Conservation (phyloP, 768 basidiomycete genomes). For the Pisolithus marmoratus region DNA sequence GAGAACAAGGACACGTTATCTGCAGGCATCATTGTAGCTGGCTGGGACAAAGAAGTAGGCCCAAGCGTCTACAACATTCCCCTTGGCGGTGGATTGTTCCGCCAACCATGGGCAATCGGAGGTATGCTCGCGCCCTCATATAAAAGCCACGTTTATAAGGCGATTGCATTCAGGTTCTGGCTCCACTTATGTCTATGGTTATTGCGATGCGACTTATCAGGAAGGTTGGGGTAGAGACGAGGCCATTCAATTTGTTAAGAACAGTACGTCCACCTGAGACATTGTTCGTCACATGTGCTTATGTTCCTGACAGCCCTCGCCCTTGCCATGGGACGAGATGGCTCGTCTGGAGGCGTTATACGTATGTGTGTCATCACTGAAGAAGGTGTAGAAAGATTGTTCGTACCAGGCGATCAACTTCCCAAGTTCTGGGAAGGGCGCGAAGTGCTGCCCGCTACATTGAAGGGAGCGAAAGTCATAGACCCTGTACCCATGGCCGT, state of each 20-base stretch:
- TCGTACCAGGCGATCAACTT: slow-evolving; percentile 86
- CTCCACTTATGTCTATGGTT: slow-evolving; percentile 97
- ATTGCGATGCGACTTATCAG: slow-evolving; percentile 96
- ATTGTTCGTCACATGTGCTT: background rate
- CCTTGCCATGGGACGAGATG: slow-evolving; percentile 96
- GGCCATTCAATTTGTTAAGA: slow-evolving; percentile 91
- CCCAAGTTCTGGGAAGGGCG: slow-evolving; percentile 88
- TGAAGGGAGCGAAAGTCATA: slow-evolving; percentile 7
- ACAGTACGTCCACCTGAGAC: slow-evolving; percentile 58
- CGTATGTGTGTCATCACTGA: slow-evolving; percentile 97
- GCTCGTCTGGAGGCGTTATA: slow-evolving; percentile 95
- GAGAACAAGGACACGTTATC: slow-evolving; percentile 84
- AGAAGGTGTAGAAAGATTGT: slow-evolving; percentile 85
- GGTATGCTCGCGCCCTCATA: slow-evolving; percentile 41
- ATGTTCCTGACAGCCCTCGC: slow-evolving; percentile 61
- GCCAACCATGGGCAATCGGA: slow-evolving; percentile 98
- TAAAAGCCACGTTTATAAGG: background rate
- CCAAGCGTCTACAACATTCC: slow-evolving; percentile 97
- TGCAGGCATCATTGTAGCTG: slow-evolving; percentile 96
- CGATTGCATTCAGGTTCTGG: slow-evolving; percentile 62
- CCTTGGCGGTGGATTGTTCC: slow-evolving; percentile 92
- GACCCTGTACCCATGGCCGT: slow-evolving; percentile 39
- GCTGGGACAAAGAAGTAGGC: slow-evolving; percentile 90
- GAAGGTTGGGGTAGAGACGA: slow-evolving; percentile 89
- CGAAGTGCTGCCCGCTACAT: slow-evolving; percentile 51